Evolutionary conservation across 495 filamentous ascomycete species (phyloP).

Genomic region (Podospora pseudocomata): DNA sequence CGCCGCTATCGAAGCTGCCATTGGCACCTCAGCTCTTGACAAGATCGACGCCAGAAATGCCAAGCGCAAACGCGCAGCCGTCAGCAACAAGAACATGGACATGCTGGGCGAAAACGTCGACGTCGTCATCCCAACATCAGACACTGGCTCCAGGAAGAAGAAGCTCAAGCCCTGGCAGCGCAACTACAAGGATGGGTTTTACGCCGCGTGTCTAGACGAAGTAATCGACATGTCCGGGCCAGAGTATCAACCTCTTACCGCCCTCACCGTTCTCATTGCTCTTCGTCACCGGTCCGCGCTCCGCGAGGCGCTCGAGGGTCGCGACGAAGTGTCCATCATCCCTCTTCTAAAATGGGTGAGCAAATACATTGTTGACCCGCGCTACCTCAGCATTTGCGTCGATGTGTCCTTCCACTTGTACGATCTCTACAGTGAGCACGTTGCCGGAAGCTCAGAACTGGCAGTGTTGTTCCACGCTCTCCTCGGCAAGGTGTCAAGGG

Average conservation of each 20-base stretch:
- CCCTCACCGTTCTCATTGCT: slow-evolving; percentile 74
- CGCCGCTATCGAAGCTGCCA: slow-evolving; percentile 80
- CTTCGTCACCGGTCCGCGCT: slow-evolving; percentile 85
- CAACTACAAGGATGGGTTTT: slow-evolving; percentile 73
- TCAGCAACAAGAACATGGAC: slow-evolving; percentile 72
- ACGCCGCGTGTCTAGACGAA: slow-evolving; percentile 70
- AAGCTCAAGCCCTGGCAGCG: slow-evolving; percentile 74
- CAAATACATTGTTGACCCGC: slow-evolving; percentile 72
- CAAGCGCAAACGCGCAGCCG: slow-evolving; percentile 63
- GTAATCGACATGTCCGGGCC: slow-evolving; percentile 54
- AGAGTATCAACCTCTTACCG: slow-evolving; percentile 54
- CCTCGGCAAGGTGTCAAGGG: slow-evolving; percentile 62
- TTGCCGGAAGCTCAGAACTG: slow-evolving; percentile 69
- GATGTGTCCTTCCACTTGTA: slow-evolving; percentile 76
- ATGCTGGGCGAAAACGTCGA: slow-evolving; percentile 82
- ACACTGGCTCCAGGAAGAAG: slow-evolving; percentile 37
- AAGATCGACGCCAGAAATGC: slow-evolving; percentile 63
- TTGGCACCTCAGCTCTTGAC: slow-evolving; percentile 64
- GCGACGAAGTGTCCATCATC: slow-evolving; percentile 78
- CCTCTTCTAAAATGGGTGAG: slow-evolving; percentile 81
- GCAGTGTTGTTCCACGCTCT: slow-evolving; percentile 62
- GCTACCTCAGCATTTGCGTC: slow-evolving; percentile 69
- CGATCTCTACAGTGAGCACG: slow-evolving; percentile 80
- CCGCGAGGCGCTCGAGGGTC: slow-evolving; percentile 69
- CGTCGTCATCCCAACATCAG: slow-evolving; percentile 60